Percentiles rank a stretch among this genome's conserved stretches.
These are phyloP conservation scores for Asclepias syriaca DNA, from an alignment of 257 asterid genomes.

Conservation along the genomic window DNA sequence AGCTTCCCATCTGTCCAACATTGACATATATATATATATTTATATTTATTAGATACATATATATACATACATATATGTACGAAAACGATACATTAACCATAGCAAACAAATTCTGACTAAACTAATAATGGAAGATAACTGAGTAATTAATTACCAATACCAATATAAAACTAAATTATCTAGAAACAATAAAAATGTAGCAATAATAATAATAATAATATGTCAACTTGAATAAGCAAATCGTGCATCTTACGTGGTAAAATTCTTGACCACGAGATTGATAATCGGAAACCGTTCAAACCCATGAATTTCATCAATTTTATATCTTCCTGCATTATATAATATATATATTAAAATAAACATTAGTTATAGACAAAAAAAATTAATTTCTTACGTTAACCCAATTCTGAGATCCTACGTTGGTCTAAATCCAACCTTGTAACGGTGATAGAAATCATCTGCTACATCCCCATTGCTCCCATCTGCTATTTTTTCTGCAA, in stretches of 20 bases:
- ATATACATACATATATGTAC: too few relatives aligned
- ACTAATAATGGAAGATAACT: too few relatives aligned
- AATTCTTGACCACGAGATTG: conserved; percentile 66
- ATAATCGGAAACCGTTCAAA: conserved; percentile 46
- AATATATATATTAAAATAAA: not conserved
- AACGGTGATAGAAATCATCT: conserved; percentile 47
- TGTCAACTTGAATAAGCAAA: not conserved
- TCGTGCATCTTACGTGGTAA: conserved; percentile 44
- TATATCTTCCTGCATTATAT: conserved; percentile 44
- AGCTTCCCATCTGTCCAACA: conserved; percentile 40
- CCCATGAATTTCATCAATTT: conserved; percentile 38
- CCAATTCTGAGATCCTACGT: too few relatives aligned
- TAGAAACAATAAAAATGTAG: not conserved
- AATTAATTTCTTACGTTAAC: not conserved
- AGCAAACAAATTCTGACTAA: too few relatives aligned
- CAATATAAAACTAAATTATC: too few relatives aligned
- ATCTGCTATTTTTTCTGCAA: conserved; percentile 44
- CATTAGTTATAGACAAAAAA: too few relatives aligned
- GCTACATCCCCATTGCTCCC: conserved; percentile 53
- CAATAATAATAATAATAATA: not conserved
- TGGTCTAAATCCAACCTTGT: conserved; percentile 38
- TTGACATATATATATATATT: not conserved
- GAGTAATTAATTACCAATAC: too few relatives aligned
- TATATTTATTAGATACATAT: too few relatives aligned
- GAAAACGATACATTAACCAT: not conserved